phyloP scores from a whole-genome alignment of 345 rosid genomes.

The Rhodamnia rubescens region DNA sequence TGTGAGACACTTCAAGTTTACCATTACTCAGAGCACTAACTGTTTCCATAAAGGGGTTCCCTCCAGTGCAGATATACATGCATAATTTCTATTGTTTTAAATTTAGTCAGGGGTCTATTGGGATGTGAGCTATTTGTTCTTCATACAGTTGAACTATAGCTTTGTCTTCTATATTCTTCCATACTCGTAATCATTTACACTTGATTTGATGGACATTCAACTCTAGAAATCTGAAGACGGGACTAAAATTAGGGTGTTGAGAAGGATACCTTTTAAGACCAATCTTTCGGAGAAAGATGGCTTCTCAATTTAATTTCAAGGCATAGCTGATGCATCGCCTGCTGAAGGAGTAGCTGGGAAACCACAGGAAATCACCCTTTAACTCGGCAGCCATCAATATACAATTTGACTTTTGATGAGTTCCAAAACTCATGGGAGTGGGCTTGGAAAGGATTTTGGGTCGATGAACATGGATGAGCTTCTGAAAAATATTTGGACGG shows the following conservation, averaged over 20 bases:
- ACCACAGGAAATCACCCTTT: constrained; percentile 32
- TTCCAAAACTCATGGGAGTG: constrained; percentile 70
- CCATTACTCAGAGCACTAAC: neutral
- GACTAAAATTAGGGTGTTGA: neutral
- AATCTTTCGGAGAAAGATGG: constrained; percentile 19
- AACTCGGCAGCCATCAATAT: constrained; percentile 68
- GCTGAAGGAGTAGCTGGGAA: constrained; percentile 29
- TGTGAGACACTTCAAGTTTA: neutral
- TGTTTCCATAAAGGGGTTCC: neutral
- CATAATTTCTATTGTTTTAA: neutral
- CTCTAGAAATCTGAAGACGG: neutral
- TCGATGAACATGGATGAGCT: constrained; percentile 99
- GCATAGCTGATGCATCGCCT: constrained; percentile 27
- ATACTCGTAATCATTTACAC: neutral
- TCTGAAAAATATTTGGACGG: constrained; percentile 77
- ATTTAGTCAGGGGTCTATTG: neutral
- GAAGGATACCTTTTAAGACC: neutral
- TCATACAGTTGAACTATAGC: neutral
- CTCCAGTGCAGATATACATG: neutral
- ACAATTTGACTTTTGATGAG: constrained; percentile 80
- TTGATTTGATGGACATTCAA: neutral
- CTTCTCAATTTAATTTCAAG: constrained; percentile 62
- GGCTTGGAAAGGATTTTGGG: constrained; percentile 83
- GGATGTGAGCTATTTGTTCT: neutral
- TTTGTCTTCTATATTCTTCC: neutral